A percentile compares a stretch with the other conserved stretches of the same genome.
Conservation (phyloP, 73 alveolate genomes). For the Breviolum minutum region DNA sequence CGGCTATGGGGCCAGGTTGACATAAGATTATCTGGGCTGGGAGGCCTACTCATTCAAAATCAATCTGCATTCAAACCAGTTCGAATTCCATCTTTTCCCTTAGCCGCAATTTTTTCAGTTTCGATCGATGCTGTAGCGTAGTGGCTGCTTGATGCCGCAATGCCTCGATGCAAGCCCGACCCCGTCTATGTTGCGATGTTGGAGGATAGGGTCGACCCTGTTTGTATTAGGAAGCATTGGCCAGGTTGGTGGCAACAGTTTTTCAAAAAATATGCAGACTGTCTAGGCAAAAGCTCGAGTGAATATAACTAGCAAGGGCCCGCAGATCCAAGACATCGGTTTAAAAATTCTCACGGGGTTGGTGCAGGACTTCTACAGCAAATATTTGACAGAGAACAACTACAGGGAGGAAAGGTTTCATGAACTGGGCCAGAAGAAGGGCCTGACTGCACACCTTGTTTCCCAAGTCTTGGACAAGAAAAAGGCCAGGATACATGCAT, state of each 20-base stretch:
- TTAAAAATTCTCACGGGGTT: not conserved
- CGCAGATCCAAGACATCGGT: not conserved
- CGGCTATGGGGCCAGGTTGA: no score
- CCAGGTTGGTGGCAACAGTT: not conserved
- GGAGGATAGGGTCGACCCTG: not conserved
- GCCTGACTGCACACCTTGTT: not conserved
- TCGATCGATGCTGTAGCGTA: not conserved
- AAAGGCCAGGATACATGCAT: not conserved
- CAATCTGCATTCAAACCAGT: no score
- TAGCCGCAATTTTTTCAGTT: conserved; percentile 1
- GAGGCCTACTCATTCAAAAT: not conserved
- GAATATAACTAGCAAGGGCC: not conserved
- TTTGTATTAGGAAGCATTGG: no score
- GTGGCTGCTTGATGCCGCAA: not conserved
- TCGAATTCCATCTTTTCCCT: not conserved
- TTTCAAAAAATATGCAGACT: not conserved
- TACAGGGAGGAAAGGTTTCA: not conserved
- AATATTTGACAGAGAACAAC: not conserved
- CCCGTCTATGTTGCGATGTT: not conserved
- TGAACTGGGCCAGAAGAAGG: not conserved
- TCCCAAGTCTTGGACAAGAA: not conserved
- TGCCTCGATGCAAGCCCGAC: not conserved
- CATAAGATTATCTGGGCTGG: no score
- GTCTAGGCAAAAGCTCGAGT: not conserved
- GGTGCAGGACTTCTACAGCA: not conserved